phyloP scores from a whole-genome alignment of 2,329 filamentous ascomycete species.

The Acephala macrosclerotiorum region DNA sequence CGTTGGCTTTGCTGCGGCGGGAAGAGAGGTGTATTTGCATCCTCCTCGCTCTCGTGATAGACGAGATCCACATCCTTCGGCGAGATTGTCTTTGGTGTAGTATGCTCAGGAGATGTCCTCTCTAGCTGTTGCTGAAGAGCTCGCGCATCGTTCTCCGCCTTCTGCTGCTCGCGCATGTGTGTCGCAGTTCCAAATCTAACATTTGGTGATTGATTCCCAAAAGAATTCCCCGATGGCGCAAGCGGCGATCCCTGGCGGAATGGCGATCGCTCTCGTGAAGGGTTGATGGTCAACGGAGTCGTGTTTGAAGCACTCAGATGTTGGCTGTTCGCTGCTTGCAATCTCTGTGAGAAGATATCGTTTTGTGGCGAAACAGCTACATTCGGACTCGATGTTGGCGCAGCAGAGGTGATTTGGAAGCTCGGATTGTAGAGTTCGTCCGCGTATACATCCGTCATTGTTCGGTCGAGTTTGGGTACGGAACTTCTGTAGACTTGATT shows the following conservation, averaged over 20 bases:
- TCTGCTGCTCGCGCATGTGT: conserved; percentile 66
- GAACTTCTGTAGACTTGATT: conserved; percentile 59
- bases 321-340: conserved; percentile 81
- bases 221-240: conserved; percentile 52
- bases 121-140: conserved; percentile 50
- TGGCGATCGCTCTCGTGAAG: conserved; percentile 76
- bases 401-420: conserved; percentile 64
- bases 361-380: conserved; percentile 58
- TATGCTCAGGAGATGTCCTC: conserved; percentile 46
- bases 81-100: conserved; percentile 85
- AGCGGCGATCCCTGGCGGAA: conserved; percentile 77
- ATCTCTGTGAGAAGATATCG: conserved; percentile 74
- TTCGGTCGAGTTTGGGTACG: conserved; percentile 81
- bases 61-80: conserved; percentile 92
- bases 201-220: conserved; percentile 44
- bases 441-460: conserved; percentile 83
- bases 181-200: conserved; percentile 61
- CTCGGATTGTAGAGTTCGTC: conserved; percentile 85
- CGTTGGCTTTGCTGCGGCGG: conserved; percentile 57
- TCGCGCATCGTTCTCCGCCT: conserved; percentile 64
- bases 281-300: conserved; percentile 47
- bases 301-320: conserved; percentile 69
- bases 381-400: conserved; percentile 56
- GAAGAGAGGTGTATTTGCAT: conserved; percentile 76
- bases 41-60: conserved; percentile 78